Evolutionary conservation across 192 early-diverging fungal genomes (phyloP).

Genomic region (Podila epigama): DNA sequence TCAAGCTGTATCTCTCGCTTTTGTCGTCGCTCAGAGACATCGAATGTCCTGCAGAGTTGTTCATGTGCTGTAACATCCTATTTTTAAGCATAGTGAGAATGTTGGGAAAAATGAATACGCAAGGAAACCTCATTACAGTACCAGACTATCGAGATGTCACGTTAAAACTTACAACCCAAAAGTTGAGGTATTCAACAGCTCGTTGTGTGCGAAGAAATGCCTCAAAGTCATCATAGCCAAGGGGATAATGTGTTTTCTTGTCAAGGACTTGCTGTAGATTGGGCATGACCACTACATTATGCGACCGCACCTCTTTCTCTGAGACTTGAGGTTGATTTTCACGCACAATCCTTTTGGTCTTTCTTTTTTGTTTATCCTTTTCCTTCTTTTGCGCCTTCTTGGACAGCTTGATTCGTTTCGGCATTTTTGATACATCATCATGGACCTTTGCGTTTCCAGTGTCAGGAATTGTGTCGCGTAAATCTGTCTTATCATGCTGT

Average conservation of each 20-base stretch:
- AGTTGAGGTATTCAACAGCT: slow-evolving; percentile 3
- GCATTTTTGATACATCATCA: not conserved
- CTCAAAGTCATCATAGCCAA: slow-evolving; percentile 3
- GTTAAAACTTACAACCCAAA: not conserved
- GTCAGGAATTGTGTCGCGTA: not conserved
- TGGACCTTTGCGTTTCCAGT: not conserved
- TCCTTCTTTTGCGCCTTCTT: not conserved
- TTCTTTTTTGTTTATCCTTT: not conserved
- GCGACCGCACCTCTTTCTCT: not conserved
- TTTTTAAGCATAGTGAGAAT: not conserved
- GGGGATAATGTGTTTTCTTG: not conserved
- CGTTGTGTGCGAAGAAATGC: not conserved
- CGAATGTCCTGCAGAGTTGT: not conserved
- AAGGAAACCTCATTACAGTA: not conserved
- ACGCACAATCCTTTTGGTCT: not conserved
- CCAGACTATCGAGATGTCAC: not conserved
- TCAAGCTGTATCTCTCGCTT: not conserved
- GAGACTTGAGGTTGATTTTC: not conserved
- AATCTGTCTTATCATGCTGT: not conserved
- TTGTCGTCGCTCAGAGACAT: not conserved
- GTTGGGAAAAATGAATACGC: not conserved
- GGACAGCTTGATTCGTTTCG: not conserved
- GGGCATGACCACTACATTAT: not conserved
- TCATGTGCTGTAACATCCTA: slow-evolving; percentile 3
- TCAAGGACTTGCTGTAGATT: not conserved